These are phyloP conservation scores for Rhodotorula paludigena DNA, from an alignment of 768 basidiomycete genomes.

Conservation along the genomic window DNA sequence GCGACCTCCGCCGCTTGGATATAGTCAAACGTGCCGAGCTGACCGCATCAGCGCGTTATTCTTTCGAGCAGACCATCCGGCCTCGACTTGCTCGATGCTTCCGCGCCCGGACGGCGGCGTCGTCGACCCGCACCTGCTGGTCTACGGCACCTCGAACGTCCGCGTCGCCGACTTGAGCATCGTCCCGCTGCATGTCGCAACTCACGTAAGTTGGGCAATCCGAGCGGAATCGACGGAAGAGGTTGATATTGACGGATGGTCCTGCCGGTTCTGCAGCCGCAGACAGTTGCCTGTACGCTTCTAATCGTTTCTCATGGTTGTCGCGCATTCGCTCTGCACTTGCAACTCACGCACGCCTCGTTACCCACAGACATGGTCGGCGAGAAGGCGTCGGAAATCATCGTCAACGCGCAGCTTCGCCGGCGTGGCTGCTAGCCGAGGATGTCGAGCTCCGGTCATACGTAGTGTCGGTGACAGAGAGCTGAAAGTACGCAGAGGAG, in stretches of 20 bases:
- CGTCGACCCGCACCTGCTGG: constrained; percentile 56
- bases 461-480: too few species aligned
- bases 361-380: constrained; percentile 3
- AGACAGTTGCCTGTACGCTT: constrained; percentile 3
- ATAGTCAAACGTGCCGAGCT: too few species aligned
- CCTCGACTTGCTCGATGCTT: constrained; percentile 57
- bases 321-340: background rate
- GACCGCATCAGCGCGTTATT: background rate
- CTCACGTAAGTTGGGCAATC: constrained; percentile 1
- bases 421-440: background rate
- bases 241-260: background rate
- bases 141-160: constrained; percentile 59
- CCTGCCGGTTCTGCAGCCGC: background rate
- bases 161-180: constrained; percentile 58
- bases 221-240: background rate
- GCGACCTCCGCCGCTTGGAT: too few species aligned
- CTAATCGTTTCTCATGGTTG: background rate
- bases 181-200: constrained; percentile 11
- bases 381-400: background rate
- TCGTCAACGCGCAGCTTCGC: background rate
- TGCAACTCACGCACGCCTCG: background rate
- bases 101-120: constrained; percentile 49
- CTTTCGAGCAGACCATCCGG: constrained; percentile 11
- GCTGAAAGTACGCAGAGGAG: too few species aligned
- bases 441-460: too few species aligned